These are phyloP conservation scores for Pholiota adiposa DNA, from an alignment of 1,284 basidiomycete genomes.

Conservation along the genomic window DNA sequence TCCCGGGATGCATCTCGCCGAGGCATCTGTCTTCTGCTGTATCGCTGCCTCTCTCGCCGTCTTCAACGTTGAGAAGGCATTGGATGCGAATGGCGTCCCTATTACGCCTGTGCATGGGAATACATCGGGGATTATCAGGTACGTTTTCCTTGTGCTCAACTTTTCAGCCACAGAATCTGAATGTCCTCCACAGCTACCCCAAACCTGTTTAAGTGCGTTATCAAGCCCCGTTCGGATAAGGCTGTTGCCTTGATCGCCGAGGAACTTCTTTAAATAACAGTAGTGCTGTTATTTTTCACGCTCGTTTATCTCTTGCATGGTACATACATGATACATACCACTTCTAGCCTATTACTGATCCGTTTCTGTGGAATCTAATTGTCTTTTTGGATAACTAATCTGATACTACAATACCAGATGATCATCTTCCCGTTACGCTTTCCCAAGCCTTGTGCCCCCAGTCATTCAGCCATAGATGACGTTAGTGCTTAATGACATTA, in stretches of 20 bases:
- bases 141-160: constrained; percentile 3
- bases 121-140: constrained; percentile 46
- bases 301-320: neutral
- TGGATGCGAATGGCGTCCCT: constrained; percentile 33
- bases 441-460: too few relatives aligned
- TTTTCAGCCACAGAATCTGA: neutral
- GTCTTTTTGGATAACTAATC: neutral
- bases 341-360: neutral
- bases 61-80: constrained; percentile 38
- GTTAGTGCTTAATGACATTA: too few relatives aligned
- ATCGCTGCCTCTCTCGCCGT: constrained; percentile 38
- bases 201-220: constrained; percentile 40
- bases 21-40: constrained; percentile 39
- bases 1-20: constrained; percentile 36
- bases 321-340: neutral
- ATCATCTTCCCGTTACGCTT: too few relatives aligned
- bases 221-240: constrained; percentile 28
- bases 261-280: constrained; percentile 11
- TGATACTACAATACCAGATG: too few relatives aligned
- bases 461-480: too few relatives aligned
- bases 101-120: constrained; percentile 43
- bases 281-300: neutral
- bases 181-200: constrained; percentile 29
- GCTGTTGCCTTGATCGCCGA: constrained; percentile 19
- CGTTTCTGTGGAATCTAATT: neutral